Evolutionary conservation across 2,329 filamentous ascomycete genomes (phyloP), one percentile per base, ranked within the genome.

Genomic region (Colletotrichum tropicale): DNA sequence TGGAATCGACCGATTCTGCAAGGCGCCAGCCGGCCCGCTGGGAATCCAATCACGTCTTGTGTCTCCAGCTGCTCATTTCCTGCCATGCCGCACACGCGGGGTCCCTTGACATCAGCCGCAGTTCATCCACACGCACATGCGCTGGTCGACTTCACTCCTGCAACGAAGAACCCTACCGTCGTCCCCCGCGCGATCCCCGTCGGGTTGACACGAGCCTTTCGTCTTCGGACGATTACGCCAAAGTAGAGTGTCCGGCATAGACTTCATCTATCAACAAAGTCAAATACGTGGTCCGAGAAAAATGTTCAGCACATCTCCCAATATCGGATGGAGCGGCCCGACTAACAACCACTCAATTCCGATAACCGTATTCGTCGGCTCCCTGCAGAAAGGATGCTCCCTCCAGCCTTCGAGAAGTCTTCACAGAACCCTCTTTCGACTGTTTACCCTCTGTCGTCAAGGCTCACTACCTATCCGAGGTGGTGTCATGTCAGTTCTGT

Each of bases 161-260:
- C 71, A 73, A 12, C 71, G 38, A 69, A 73, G 38, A 73, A 73
- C 71, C 71, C 71, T 70, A 62, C 66, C 16, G 24, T 26, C n/a
- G n/a, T 52, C n/a, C 43, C 66, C 32, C 58, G 10, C 56, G 38
- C 32, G 16, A 30, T 67, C 9, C 70, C 38, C 56, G 18, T 21
- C 48, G 58, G 26, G 38, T 36, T 18, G 64, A 66, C 18, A 32
- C 16, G 32, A 24, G 15, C 9, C 16, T 32, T 38, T 58, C 18
- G 26, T 52, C 56, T n/a, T 24, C 18, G 34, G 56, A 61, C 34
- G 67, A 70, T 26, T 32, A 52, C 43, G 43, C 43, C 43, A 52
- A 13, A 52, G 43, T 52, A 62, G 71, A 55, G 48, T 58, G 66
- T 26, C 24, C 58, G 34, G 67, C 71, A 66, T 70, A 48, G 48